These are phyloP conservation scores for Pulveroboletus frians DNA, from an alignment of 768 basidiomycete genomes.

Conservation along the genomic window DNA sequence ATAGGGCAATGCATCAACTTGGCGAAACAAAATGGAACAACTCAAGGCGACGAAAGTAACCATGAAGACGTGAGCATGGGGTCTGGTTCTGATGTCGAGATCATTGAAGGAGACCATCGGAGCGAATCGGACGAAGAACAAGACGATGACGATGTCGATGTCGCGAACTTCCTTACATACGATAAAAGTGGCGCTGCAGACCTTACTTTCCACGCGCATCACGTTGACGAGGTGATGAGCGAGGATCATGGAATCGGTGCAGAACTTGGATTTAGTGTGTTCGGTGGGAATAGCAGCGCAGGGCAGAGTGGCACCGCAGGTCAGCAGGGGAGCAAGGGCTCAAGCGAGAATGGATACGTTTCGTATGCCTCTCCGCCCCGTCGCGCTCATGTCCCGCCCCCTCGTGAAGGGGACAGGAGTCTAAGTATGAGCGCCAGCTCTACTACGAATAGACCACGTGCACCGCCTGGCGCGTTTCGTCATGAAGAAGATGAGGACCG, in stretches of 20 bases:
- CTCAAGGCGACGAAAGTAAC: neutral
- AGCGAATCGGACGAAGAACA: neutral
- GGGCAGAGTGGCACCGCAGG: neutral
- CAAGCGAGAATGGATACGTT: neutral
- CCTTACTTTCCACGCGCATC: slow-evolving; percentile 12
- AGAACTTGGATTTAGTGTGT: slow-evolving; percentile 21
- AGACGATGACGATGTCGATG: slow-evolving; percentile 8
- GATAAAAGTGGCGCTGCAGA: slow-evolving; percentile 17
- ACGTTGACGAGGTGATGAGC: slow-evolving; percentile 8
- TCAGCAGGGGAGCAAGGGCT: neutral
- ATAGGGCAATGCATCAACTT: neutral
- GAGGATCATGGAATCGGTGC: slow-evolving; percentile 1
- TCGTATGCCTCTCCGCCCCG: slow-evolving; percentile 7
- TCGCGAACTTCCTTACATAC: slow-evolving; percentile 16
- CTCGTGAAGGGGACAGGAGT: slow-evolving; percentile 12
- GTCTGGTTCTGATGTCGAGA: slow-evolving; percentile 16
- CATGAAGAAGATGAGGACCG: slow-evolving; percentile 10
- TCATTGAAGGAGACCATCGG: slow-evolving; percentile 4
- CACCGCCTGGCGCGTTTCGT: slow-evolving; percentile 45
- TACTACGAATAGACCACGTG: slow-evolving; percentile 23
- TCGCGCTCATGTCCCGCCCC: slow-evolving; percentile 4
- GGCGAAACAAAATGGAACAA: slow-evolving; percentile 6
- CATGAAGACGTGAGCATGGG: slow-evolving; percentile 22
- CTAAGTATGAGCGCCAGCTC: slow-evolving; percentile 10
- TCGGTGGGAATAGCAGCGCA: slow-evolving; percentile 5